Percentiles rank a stretch among this genome's conserved stretches.
These are phyloP conservation scores for Cladosporium sp. DNA, from an alignment of 2,329 filamentous ascomycete species.

Conservation along the genomic window DNA sequence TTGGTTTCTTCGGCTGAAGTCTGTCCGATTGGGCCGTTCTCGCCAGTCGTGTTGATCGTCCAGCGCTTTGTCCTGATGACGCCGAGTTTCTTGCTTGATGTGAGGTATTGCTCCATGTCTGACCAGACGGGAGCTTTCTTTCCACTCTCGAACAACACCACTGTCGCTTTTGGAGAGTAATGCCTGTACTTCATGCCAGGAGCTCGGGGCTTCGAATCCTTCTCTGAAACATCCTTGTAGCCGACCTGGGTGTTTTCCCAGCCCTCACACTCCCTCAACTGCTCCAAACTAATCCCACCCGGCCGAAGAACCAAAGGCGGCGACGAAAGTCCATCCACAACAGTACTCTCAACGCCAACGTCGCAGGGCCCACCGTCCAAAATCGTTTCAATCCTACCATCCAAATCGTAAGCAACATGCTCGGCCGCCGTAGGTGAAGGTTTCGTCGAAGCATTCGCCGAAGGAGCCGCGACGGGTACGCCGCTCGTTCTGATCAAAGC, in stretches of 20 bases:
- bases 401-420: constrained; percentile 81
- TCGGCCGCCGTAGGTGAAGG: constrained; percentile 86
- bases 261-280: constrained; percentile 66
- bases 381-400: constrained; percentile 77
- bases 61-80: constrained; percentile 36
- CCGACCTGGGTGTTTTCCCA: constrained; percentile 76
- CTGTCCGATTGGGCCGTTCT: neutral
- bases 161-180: constrained; percentile 84
- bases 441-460: constrained; percentile 89
- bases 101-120: constrained; percentile 28
- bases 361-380: constrained; percentile 81
- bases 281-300: constrained; percentile 79
- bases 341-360: constrained; percentile 93
- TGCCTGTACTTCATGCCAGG: constrained; percentile 99
- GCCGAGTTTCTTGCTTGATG: constrained; percentile 30
- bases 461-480: constrained; percentile 81
- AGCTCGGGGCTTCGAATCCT: constrained; percentile 65
- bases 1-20: neutral
- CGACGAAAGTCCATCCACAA: constrained; percentile 80
- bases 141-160: constrained; percentile 62
- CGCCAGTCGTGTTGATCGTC: constrained; percentile 17
- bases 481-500: constrained; percentile 77
- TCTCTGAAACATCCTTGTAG: constrained; percentile 72
- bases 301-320: constrained; percentile 81
- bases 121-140: constrained; percentile 25